Evolutionary conservation across 345 rosid genomes (phyloP), one percentile per base, ranked within the genome.

Genomic region (Bretschneidera sinensis): DNA sequence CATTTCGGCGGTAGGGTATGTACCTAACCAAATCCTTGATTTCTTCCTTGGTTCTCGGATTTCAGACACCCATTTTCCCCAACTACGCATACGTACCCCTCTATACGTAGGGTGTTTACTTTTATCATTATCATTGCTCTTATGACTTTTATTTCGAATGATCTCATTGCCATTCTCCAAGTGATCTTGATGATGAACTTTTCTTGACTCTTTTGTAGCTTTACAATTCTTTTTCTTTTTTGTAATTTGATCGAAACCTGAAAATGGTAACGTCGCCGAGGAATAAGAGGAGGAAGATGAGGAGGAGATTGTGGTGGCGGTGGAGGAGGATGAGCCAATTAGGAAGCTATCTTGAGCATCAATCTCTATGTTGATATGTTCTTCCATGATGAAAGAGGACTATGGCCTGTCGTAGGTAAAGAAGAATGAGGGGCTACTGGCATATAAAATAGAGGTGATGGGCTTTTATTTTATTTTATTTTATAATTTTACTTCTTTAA

Each of bases 41-140:
- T 87, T 87, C 67, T 87, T 87, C 57, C 74, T 74, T 0, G 95
- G 95, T 60, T 87, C 91, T 65, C 95, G 73, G 58, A 87, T 87
- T 65, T 87, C 95, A 0, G 88, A 87, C 17, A 87, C 95, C 95
- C 95, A 87, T 81, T 83, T 87, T n/a, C 95, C 95, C 95, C 95
- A 87, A 34, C 87, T 87, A 21, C 95, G 63, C 95, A 75, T 84
- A 21, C 95, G 49, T 1, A 87, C 91, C 39, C 95, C 95, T 54
- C 95, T 77, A 35, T 74, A 87, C 5, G 81, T 81, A 4, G 81
- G 83, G 59, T 84, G 88, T 51, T 72, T 63, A n/a, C 39, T 54
- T 5, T 62, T 71, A 28, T 80, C 62, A 25, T 48, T 65, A 21
- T 59, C 68, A 8, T 55, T 67, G 64, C 39, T 66, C 57, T 72